Evolutionary conservation across 768 basidiomycete genomes (phyloP).

Genomic region (Leucosporidium scottii): DNA sequence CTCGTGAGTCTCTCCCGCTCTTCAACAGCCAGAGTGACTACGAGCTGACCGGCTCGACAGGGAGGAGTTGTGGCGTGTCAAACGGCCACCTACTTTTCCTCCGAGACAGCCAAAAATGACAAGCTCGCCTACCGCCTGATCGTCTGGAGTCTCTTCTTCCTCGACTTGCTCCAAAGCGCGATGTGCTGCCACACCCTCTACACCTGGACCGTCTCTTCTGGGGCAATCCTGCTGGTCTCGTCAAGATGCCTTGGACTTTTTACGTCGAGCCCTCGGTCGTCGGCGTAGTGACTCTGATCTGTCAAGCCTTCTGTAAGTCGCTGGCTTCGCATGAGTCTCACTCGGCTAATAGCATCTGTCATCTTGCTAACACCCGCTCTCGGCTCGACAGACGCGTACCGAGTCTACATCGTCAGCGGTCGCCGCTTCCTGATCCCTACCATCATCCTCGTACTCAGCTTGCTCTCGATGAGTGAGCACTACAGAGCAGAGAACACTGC

Average conservation of each 20-base stretch:
- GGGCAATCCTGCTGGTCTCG: not conserved
- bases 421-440: not conserved
- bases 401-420: not conserved
- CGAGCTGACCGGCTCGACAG: not conserved
- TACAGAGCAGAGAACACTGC: too few relatives aligned
- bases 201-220: not conserved
- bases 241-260: not conserved
- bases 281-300: not conserved
- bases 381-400: not conserved
- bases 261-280: not conserved
- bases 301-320: not conserved
- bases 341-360: too few relatives aligned
- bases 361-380: too few relatives aligned
- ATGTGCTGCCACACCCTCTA: slow-evolving; percentile 1
- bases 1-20: not conserved
- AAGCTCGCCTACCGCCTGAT: not conserved
- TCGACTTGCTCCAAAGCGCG: not conserved
- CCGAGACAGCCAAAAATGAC: not conserved
- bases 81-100: not conserved
- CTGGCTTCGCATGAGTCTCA: too few relatives aligned
- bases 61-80: not conserved
- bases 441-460: not conserved
- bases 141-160: not conserved
- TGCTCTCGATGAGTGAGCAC: too few relatives aligned
- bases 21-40: not conserved